These are phyloP conservation scores for Backusella morwellensis DNA, from an alignment of 192 early-diverging fungal genomes.

Conservation along the genomic window DNA sequence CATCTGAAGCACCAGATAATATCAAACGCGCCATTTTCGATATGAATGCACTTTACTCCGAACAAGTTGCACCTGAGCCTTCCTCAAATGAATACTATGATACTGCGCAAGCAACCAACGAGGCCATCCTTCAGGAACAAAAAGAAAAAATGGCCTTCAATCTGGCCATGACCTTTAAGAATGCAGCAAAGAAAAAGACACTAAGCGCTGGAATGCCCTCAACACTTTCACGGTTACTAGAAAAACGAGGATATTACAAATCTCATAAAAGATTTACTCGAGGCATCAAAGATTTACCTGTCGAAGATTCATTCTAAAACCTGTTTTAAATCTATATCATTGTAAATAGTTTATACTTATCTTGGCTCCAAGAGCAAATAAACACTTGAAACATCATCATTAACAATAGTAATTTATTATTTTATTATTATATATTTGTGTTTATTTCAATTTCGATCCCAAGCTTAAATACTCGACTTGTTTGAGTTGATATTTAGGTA, in stretches of 20 bases:
- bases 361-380: background rate
- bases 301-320: background rate
- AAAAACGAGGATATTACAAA: background rate
- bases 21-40: background rate
- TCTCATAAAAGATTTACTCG: background rate
- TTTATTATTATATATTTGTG: too few relatives aligned
- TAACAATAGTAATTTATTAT: too few relatives aligned
- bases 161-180: background rate
- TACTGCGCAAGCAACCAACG: background rate
- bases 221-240: background rate
- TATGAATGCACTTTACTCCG: constrained; percentile 2
- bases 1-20: background rate
- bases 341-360: background rate
- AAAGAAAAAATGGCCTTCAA: constrained; percentile 6
- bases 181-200: background rate
- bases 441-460: too few relatives aligned
- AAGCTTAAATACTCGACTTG: too few relatives aligned
- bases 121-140: background rate
- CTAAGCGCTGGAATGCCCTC: background rate
- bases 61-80: background rate
- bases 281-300: background rate
- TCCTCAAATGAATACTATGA: background rate
- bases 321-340: background rate
- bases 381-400: background rate
- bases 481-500: too few relatives aligned